Percentiles rank a stretch among this genome's conserved stretches.
Conservation (phyloP, 1,284 basidiomycete species). For the Pyrrhoderma noxium region DNA sequence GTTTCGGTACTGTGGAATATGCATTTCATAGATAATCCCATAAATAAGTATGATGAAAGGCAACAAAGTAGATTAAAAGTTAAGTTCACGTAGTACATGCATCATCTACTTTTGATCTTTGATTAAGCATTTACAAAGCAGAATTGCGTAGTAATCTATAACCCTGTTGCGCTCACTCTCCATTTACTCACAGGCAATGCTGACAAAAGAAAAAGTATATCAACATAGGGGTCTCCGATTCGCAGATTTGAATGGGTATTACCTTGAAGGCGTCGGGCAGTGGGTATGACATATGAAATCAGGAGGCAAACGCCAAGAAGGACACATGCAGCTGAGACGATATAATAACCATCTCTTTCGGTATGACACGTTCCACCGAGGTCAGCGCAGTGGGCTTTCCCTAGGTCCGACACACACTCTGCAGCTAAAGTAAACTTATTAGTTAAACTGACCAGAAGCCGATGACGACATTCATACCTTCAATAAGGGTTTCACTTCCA, state of each 20-base stretch:
- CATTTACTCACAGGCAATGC: conserved; percentile 37
- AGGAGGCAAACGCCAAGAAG: conserved; percentile 67
- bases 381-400: conserved; percentile 72
- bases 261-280: conserved; percentile 82
- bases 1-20: no score
- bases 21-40: no score
- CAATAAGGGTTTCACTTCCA: conserved; percentile 43
- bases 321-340: conserved; percentile 77
- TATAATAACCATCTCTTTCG: conserved; percentile 89
- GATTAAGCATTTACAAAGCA: no score
- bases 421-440: conserved; percentile 37
- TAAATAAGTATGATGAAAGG: no score
- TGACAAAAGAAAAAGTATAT: conserved; percentile 5
- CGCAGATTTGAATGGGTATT: conserved; percentile 24
- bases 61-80: no score
- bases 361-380: conserved; percentile 78
- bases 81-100: no score
- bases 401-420: conserved; percentile 88
- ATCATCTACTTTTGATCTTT: no score
- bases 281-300: conserved; percentile 76
- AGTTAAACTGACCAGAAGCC: background rate
- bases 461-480: conserved; percentile 40
- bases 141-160: no score
- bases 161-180: conserved; percentile 35
- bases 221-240: background rate